These are phyloP conservation scores for Nitzschia sp. DNA, from an alignment of 108 stramenopile genomes.

Conservation along the genomic window DNA sequence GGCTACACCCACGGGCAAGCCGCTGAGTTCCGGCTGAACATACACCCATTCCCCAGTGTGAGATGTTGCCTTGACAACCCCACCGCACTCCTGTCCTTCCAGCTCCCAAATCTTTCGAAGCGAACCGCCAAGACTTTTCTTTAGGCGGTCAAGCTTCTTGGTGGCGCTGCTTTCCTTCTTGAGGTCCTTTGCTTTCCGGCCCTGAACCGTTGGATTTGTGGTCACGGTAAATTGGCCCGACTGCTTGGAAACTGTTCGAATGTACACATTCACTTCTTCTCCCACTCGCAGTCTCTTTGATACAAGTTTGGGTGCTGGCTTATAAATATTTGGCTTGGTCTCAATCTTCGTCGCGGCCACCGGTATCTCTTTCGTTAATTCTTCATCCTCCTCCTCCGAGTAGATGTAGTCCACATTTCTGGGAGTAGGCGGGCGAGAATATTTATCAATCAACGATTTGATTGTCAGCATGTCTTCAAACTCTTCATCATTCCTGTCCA, in stretches of 20 bases:
- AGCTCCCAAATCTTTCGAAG: constrained; percentile 37
- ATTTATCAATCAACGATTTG: constrained; percentile 34
- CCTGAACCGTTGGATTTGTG: constrained; percentile 52
- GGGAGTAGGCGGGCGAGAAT: neutral
- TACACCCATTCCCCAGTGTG: constrained; percentile 79
- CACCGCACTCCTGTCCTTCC: constrained; percentile 60
- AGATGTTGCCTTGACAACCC: constrained; percentile 75
- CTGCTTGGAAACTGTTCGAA: constrained; percentile 72
- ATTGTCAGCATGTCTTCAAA: constrained; percentile 21
- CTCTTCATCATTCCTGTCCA: constrained; percentile 21
- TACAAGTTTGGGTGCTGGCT: neutral
- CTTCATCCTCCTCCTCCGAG: neutral
- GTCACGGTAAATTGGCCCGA: constrained; percentile 74
- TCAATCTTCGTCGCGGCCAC: too few species aligned
- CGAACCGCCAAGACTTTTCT: constrained; percentile 42
- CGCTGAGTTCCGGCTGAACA: constrained; percentile 65
- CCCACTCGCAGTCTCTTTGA: constrained; percentile 42
- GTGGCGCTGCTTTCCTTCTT: constrained; percentile 46
- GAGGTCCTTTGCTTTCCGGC: constrained; percentile 58
- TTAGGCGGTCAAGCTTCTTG: constrained; percentile 46
- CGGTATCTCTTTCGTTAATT: neutral
- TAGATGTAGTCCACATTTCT: neutral
- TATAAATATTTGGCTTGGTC: neutral
- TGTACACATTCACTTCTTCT: constrained; percentile 68
- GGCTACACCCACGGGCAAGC: constrained; percentile 74